phyloP scores from a whole-genome alignment of 176 grass and related monocot genomes.

The Echinochloa phyllopogon region DNA sequence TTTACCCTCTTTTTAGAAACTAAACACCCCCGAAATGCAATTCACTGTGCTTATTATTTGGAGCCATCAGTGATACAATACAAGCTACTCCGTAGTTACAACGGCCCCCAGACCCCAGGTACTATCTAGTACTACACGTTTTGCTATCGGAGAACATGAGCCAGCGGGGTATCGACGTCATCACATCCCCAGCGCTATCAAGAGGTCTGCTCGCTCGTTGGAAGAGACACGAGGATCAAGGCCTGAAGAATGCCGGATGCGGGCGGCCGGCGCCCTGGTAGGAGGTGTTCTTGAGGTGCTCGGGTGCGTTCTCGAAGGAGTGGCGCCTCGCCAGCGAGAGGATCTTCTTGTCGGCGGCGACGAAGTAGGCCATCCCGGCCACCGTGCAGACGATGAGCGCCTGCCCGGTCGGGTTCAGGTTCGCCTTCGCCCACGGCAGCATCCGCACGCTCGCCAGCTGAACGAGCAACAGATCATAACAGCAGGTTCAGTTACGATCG shows the following conservation, averaged over 20 bases:
- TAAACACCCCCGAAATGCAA: no score
- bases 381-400: constrained; percentile 68
- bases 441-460: constrained; percentile 76
- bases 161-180: no score
- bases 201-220: no score
- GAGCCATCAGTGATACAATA: no score
- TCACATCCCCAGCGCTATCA: no score
- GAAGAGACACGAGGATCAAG: no score
- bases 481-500: not conserved
- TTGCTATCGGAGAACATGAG: no score
- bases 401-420: constrained; percentile 72
- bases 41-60: no score
- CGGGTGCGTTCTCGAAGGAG: constrained; percentile 49
- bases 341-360: constrained; percentile 71
- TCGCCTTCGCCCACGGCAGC: constrained; percentile 45
- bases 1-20: no score
- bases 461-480: not conserved
- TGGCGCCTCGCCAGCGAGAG: constrained; percentile 60
- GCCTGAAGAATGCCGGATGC: constrained; percentile 35
- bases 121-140: no score
- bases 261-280: constrained; percentile 1
- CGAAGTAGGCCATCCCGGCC: constrained; percentile 76
- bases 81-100: no score
- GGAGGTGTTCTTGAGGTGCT: constrained; percentile 50
- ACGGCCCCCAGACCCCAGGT: no score